Evolutionary conservation across 768 basidiomycete species (phyloP).

Genomic region (Roridomyces roridus): DNA sequence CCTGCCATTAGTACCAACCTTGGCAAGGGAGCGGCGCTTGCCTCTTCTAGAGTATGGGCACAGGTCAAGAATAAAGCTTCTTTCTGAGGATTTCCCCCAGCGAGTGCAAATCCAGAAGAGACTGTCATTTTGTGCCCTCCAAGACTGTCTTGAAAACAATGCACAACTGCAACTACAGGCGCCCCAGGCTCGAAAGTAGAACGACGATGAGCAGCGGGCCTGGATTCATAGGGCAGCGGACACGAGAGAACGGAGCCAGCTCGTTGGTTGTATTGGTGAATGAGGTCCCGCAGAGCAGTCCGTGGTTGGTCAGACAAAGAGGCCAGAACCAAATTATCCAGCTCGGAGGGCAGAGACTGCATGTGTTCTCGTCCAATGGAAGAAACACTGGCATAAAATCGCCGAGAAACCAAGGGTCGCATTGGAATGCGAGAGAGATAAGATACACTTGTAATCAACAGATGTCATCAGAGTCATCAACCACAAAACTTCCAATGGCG

Average conservation of each 20-base stretch:
- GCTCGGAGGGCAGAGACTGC: not conserved
- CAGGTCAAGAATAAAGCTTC: conserved; percentile 57
- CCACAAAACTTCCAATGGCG: conserved; percentile 78
- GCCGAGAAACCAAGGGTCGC: not conserved
- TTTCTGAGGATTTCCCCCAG: conserved; percentile 29
- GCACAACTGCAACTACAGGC: conserved; percentile 57
- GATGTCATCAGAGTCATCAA: conserved; percentile 78
- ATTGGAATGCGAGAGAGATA: not conserved
- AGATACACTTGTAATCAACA: conserved; percentile 16
- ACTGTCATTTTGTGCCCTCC: conserved; percentile 51
- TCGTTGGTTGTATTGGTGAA: conserved; percentile 49
- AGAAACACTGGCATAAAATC: conserved; percentile 10
- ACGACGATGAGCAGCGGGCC: conserved; percentile 39
- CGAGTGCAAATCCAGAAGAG: conserved; percentile 64
- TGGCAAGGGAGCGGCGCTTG: conserved; percentile 26
- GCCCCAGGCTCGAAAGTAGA: conserved; percentile 33
- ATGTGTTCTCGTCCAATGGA: not conserved
- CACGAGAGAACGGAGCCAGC: conserved; percentile 48
- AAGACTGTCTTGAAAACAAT: conserved; percentile 45
- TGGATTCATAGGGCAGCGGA: conserved; percentile 58
- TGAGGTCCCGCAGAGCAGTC: conserved; percentile 38
- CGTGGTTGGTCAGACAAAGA: not conserved
- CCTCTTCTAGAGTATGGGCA: conserved; percentile 71
- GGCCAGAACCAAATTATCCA: conserved; percentile 3
- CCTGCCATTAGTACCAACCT: conserved; percentile 10